These are phyloP conservation scores for Casuarina glauca DNA, from an alignment of 306 rosid genomes.

Conservation along the genomic window DNA sequence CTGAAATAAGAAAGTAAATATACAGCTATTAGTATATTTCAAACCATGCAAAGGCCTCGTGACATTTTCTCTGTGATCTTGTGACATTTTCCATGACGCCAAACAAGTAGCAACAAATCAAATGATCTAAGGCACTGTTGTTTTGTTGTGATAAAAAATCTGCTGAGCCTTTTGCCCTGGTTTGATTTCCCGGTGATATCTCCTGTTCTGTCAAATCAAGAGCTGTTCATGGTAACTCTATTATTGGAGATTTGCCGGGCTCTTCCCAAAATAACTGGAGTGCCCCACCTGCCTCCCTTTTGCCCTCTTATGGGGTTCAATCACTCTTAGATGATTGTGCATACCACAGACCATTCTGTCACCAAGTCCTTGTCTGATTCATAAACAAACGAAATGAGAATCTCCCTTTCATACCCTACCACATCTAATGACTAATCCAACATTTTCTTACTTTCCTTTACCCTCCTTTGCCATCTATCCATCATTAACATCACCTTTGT, in stretches of 20 bases:
- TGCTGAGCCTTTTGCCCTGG: slow-evolving; percentile 21
- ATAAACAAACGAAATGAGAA: slow-evolving; percentile 61
- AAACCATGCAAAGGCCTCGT: too few relatives aligned
- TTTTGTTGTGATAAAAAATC: slow-evolving; percentile 11
- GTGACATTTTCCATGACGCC: slow-evolving; percentile 12
- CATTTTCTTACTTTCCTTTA: slow-evolving; percentile 39
- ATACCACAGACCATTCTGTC: slow-evolving; percentile 66
- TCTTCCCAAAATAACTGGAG: slow-evolving; percentile 21
- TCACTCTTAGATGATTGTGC: slow-evolving; percentile 71
- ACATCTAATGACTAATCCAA: slow-evolving; percentile 45
- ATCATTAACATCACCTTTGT: slow-evolving; percentile 27
- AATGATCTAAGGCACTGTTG: slow-evolving; percentile 33
- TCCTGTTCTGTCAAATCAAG: slow-evolving; percentile 61
- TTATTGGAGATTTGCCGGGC: slow-evolving; percentile 55
- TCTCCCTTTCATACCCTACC: slow-evolving; percentile 43
- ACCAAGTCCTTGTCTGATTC: slow-evolving; percentile 61
- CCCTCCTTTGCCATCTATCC: slow-evolving; percentile 35
- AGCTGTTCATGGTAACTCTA: slow-evolving; percentile 47
- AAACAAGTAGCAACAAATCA: slow-evolving; percentile 33
- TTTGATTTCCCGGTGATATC: slow-evolving; percentile 32
- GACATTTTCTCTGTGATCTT: background rate
- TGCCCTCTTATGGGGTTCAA: slow-evolving; percentile 74
- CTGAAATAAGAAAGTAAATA: too few relatives aligned
- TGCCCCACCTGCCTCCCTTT: slow-evolving; percentile 70
- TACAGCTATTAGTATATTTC: too few relatives aligned